phyloP scores from a whole-genome alignment of 306 rosid genomes.

The Castanea sativa region DNA sequence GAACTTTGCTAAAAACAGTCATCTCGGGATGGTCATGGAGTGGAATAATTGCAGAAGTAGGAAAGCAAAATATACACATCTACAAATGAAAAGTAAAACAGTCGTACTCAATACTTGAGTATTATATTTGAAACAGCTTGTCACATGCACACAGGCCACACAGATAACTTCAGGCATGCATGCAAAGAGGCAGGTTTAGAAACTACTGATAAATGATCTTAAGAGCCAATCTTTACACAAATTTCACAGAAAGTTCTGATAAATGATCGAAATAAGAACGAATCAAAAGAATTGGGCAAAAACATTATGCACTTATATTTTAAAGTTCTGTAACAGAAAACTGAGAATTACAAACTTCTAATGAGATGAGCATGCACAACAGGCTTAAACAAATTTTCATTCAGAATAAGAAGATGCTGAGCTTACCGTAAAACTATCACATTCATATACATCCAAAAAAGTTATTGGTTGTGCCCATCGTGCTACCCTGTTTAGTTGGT shows the following conservation, averaged over 20 bases:
- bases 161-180: background rate
- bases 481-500: constrained; percentile 52
- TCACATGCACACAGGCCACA: background rate
- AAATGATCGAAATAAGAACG: background rate
- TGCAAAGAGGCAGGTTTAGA: background rate
- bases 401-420: background rate
- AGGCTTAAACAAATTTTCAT: background rate
- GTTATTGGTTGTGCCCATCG: constrained; percentile 96
- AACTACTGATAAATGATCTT: background rate
- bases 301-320: background rate
- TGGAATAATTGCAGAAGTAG: constrained; percentile 84
- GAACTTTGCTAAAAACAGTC: constrained; percentile 94
- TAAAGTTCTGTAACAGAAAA: background rate
- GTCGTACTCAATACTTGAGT: background rate
- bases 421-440: constrained; percentile 72
- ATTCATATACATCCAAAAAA: constrained; percentile 64
- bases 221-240: background rate
- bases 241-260: background rate
- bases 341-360: background rate
- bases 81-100: constrained; percentile 27
- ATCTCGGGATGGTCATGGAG: constrained; percentile 98
- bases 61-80: constrained; percentile 93
- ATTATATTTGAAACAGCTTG: background rate
- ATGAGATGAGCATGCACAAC: background rate
- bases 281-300: background rate